phyloP scores from a whole-genome alignment of 345 rosid genomes.

The Kandelia obovata region DNA sequence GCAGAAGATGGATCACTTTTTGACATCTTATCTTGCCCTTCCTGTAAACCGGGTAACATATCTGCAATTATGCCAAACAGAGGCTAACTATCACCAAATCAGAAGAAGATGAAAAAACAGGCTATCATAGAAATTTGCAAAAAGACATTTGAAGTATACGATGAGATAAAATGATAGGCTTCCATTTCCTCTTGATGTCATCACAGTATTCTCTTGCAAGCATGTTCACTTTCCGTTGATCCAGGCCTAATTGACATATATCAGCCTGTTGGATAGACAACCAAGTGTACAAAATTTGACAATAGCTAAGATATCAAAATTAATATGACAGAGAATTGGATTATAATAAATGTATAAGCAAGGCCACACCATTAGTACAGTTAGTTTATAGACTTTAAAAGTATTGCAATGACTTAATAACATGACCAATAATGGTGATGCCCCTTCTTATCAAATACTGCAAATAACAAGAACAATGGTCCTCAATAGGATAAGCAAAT shows the following conservation, averaged over 20 bases:
- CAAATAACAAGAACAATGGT: too few relatives aligned
- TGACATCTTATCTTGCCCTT: conserved; percentile 93
- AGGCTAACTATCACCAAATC: conserved; percentile 5
- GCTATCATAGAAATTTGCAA: conserved; percentile 2
- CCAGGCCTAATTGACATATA: conserved; percentile 92
- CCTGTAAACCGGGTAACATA: conserved; percentile 89
- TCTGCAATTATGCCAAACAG: conserved; percentile 42
- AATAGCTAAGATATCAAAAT: neutral
- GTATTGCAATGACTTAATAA: too few relatives aligned
- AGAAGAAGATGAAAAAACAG: neutral
- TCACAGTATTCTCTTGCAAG: conserved; percentile 91
- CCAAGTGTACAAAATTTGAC: neutral
- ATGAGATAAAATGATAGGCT: conserved; percentile 86
- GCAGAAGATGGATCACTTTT: conserved; percentile 84
- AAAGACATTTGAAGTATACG: conserved; percentile 37
- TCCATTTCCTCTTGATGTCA: conserved; percentile 79
- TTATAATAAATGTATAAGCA: neutral
- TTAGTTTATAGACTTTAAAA: too few relatives aligned
- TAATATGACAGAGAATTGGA: neutral
- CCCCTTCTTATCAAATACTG: too few relatives aligned
- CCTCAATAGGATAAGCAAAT: too few relatives aligned
- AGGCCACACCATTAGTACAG: neutral
- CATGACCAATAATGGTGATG: too few relatives aligned
- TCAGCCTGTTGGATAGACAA: conserved; percentile 57
- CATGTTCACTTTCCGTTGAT: conserved; percentile 81